Evolutionary conservation across 2,329 filamentous ascomycete genomes (phyloP).

Genomic region (Phialophora macrospora): DNA sequence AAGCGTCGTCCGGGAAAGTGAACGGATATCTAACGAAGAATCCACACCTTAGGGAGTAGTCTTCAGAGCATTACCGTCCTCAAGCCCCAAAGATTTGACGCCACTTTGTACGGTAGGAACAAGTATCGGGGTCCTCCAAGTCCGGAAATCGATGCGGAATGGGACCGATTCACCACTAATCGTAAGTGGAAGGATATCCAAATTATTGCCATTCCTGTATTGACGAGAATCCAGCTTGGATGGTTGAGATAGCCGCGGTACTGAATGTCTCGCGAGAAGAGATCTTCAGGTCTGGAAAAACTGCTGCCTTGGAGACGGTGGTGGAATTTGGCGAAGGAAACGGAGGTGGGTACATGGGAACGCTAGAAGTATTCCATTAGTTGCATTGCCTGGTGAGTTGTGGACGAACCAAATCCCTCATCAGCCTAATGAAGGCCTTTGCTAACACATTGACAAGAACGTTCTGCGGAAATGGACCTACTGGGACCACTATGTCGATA

Average conservation of each 20-base stretch:
- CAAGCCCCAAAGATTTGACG: slow-evolving; percentile 5
- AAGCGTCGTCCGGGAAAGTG: background rate
- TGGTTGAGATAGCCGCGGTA: slow-evolving; percentile 4
- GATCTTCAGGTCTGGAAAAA: slow-evolving; percentile 7
- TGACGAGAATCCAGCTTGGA: slow-evolving; percentile 8
- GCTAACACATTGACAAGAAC: slow-evolving; percentile 3
- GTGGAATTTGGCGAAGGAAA: slow-evolving; percentile 2
- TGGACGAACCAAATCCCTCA: background rate
- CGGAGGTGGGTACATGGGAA: slow-evolving; percentile 8
- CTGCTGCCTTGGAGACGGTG: slow-evolving; percentile 5
- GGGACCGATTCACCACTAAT: slow-evolving; percentile 11
- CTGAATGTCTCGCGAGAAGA: slow-evolving; percentile 6
- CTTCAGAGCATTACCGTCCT: background rate
- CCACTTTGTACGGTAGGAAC: slow-evolving; percentile 2
- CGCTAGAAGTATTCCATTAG: slow-evolving; percentile 15
- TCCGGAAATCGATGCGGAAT: slow-evolving; percentile 5
- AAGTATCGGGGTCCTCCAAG: slow-evolving; percentile 8
- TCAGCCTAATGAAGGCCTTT: background rate
- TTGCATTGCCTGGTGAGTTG: slow-evolving; percentile 17
- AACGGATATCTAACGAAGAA: background rate
- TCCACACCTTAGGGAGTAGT: background rate
- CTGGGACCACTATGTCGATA: slow-evolving; percentile 15
- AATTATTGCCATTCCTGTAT: too few species aligned
- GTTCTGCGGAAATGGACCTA: slow-evolving; percentile 11
- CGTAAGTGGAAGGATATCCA: background rate